Conservation (phyloP, 176 grass and related monocot species). For the Oryza australiensis region DNA sequence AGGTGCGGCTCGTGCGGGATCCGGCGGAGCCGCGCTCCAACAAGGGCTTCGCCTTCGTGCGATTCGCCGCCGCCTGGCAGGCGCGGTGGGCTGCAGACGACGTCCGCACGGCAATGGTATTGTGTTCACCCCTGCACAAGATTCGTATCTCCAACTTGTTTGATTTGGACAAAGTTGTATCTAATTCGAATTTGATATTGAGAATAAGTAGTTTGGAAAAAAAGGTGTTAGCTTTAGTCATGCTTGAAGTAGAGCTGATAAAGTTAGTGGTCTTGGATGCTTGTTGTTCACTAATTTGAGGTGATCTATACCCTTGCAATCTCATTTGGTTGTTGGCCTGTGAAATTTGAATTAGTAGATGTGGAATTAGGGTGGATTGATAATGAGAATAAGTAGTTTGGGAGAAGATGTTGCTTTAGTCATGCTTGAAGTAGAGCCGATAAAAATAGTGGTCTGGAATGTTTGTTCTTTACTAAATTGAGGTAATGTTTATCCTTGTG, state of each 20-base stretch:
- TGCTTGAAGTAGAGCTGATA: background rate
- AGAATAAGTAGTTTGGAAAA: background rate
- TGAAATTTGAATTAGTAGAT: background rate
- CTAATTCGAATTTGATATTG: background rate
- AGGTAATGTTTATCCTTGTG: background rate
- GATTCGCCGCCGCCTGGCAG: slow-evolving; percentile 40
- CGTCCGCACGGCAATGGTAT: slow-evolving; percentile 43
- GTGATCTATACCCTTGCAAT: background rate
- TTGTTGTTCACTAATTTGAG: background rate
- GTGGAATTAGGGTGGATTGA: background rate
- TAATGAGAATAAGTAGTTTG: background rate
- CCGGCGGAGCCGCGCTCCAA: slow-evolving; percentile 32
- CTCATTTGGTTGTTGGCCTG: background rate
- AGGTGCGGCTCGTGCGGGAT: slow-evolving; percentile 46
- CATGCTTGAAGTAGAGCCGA: background rate
- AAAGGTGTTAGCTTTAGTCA: slow-evolving; percentile 3
- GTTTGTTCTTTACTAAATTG: background rate
- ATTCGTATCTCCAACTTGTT: background rate
- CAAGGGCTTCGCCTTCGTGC: slow-evolving; percentile 50
- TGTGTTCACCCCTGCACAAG: background rate
- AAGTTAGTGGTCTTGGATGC: background rate
- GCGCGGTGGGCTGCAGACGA: slow-evolving; percentile 40
- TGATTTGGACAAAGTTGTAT: background rate
- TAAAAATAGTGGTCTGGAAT: background rate
- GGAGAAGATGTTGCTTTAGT: background rate